Conservation (phyloP, 148 eudicot species). For the Limonium bicolor region DNA sequence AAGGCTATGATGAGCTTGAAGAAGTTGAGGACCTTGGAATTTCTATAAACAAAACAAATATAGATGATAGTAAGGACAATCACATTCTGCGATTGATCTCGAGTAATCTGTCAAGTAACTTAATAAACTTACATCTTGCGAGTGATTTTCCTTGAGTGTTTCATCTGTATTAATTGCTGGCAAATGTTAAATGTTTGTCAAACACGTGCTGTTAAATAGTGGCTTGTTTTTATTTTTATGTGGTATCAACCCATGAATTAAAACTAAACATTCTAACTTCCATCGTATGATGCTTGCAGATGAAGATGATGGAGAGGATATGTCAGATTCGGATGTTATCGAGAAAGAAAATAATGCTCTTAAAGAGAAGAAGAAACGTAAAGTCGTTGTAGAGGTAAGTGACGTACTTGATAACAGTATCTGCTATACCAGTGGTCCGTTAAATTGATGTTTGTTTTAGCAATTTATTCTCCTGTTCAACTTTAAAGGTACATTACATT, state of each 20-base stretch:
- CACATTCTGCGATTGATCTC: background rate
- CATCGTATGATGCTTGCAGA: conserved; percentile 12
- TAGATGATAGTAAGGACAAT: conserved; percentile 16
- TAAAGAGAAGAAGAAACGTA: conserved; percentile 56
- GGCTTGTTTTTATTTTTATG: background rate
- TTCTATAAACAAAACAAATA: conserved; percentile 8
- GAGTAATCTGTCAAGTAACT: background rate
- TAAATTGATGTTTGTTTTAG: too few species aligned
- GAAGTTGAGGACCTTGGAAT: conserved; percentile 62
- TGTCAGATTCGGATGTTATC: conserved; percentile 11
- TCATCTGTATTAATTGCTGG: background rate
- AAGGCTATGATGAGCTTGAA: conserved; percentile 62
- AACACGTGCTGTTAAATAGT: background rate
- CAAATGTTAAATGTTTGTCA: background rate
- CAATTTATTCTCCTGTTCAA: too few species aligned
- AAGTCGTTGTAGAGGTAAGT: conserved; percentile 79
- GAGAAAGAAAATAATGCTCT: conserved; percentile 24
- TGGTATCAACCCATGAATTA: background rate
- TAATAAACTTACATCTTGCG: background rate
- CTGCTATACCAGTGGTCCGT: too few species aligned
- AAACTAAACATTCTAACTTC: background rate
- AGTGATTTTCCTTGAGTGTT: background rate
- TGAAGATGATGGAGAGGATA: conserved; percentile 37
- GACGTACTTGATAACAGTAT: too few species aligned
- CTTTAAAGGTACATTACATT: too few species aligned